Evolutionary conservation across 768 basidiomycete genomes (phyloP), one percentile per base, ranked within the genome.

Genomic region (Phaeotremella skinneri): DNA sequence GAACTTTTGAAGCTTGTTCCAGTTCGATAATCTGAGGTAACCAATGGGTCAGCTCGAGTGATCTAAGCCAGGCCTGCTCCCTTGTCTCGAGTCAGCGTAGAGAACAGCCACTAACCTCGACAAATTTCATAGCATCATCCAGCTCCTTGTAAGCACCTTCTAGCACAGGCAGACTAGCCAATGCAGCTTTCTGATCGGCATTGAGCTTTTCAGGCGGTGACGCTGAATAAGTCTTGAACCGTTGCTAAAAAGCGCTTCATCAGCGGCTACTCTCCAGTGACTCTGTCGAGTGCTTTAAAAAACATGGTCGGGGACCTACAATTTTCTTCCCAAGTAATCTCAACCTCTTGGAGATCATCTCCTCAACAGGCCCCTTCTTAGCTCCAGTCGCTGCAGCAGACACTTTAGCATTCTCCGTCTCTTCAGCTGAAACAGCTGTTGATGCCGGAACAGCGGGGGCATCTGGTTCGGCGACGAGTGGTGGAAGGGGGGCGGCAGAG

Each of bases 311-410:
- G 13, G 11, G 17, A 79, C 84, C 65, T 73, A 89, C 90, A 62
- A 91, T 88, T 79, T 92, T 93, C 81, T 92, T 92, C 55, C 81
- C 82, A 21, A 89, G 82, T 37, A 83, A 80, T 63, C 89, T 88
- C 70, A 89, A 77, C 50, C 90, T 83, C 79, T 91, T 92, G 69
- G 81, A 81, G 62, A 93, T 79, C 61, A 93, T 82, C 47, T 92
- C 90, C 52, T 87, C 84, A 56, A 88, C 82, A 6, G 90, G 86
- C 61, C 86, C 68, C 54, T 66, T 69, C 49, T 50, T 39, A 32
- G 50, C 59, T 5, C 31, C 56, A 25, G 58, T 30, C 14, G 17
- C 51, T 14, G n/a, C 42, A 26, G 37, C 52, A 25, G 59, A 20
- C 17, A 48, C n/a, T n/a, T 31, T 14, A 21, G n/a, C 32, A 3